A percentile compares a stretch with the other conserved stretches of the same genome.
phyloP scores from a whole-genome alignment of 1,139 yeast species.

The Arxiozyma telluris region DNA sequence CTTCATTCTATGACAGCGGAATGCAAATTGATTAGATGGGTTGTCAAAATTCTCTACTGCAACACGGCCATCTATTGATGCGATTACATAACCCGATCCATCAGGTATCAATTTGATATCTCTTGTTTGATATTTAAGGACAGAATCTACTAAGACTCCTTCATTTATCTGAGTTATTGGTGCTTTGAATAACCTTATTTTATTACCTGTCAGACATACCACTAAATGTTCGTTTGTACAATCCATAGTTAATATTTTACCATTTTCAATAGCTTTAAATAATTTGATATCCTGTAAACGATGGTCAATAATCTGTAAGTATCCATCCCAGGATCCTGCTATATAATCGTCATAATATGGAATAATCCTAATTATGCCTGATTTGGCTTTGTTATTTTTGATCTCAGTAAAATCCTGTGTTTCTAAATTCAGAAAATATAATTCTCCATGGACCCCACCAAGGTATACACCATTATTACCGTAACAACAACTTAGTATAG shows the following conservation, averaged over 20 bases:
- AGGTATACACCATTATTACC: slow-evolving; percentile 13
- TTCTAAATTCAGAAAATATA: slow-evolving; percentile 19
- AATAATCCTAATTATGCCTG: slow-evolving; percentile 8
- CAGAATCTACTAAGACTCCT: slow-evolving; percentile 40
- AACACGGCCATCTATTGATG: slow-evolving; percentile 84
- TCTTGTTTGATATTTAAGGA: slow-evolving; percentile 64
- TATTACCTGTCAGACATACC: slow-evolving; percentile 43
- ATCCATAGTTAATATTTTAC: slow-evolving; percentile 61
- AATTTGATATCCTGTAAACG: slow-evolving; percentile 7
- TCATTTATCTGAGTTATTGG: slow-evolving; percentile 39
- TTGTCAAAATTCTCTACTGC: slow-evolving; percentile 67
- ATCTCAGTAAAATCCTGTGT: slow-evolving; percentile 11
- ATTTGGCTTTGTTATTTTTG: slow-evolving; percentile 2
- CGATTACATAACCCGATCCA: slow-evolving; percentile 59
- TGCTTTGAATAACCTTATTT: slow-evolving; percentile 46
- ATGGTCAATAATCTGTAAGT: slow-evolving; percentile 18
- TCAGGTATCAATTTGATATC: slow-evolving; percentile 51
- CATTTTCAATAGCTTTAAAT: slow-evolving; percentile 9
- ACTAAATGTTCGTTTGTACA: slow-evolving; percentile 40
- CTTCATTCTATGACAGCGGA: slow-evolving; percentile 63
- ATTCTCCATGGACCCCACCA: slow-evolving; percentile 27
- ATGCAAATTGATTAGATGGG: slow-evolving; percentile 57
- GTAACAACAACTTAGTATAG: slow-evolving; percentile 17
- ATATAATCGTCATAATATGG: slow-evolving; percentile 10
- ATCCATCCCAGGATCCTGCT: slow-evolving; percentile 30